A percentile compares a stretch with the other conserved stretches of the same genome.
phyloP scores from a whole-genome alignment of 139 green algal genomes.

The Astrephomene gubernaculifera region DNA sequence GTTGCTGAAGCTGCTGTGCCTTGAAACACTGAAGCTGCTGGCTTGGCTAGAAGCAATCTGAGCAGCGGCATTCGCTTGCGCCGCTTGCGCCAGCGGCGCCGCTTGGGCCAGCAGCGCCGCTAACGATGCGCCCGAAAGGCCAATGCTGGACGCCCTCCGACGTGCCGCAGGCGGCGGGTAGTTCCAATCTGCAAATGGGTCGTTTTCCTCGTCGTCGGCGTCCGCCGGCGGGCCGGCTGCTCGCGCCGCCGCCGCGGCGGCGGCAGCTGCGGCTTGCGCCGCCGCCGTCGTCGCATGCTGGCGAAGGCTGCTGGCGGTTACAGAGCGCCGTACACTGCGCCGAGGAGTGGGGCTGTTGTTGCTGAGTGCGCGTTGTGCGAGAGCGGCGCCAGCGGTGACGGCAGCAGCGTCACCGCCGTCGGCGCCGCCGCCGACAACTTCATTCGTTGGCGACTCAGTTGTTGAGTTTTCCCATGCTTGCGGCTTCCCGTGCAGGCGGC shows the following conservation, averaged over 20 bases:
- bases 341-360: neutral
- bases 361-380: neutral
- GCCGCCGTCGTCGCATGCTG: constrained; percentile 22
- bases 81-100: constrained; percentile 32
- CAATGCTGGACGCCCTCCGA: neutral
- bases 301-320: constrained; percentile 12
- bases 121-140: constrained; percentile 4
- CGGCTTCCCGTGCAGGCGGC: too few species aligned
- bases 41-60: constrained; percentile 6
- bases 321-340: neutral
- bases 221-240: neutral
- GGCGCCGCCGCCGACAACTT: too few species aligned
- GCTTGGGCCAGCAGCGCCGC: constrained; percentile 24
- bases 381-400: too few species aligned
- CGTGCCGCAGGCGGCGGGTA: constrained; percentile 1
- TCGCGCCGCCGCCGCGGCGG: neutral
- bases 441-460: too few species aligned
- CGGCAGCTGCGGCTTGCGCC: neutral
- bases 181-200: constrained; percentile 35
- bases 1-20: constrained; percentile 15
- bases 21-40: neutral
- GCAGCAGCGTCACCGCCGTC: neutral
- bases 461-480: too few species aligned
- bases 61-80: constrained; percentile 5
- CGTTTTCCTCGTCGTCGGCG: neutral